Conservation (phyloP, 148 eudicot species). For the Rhododendron vialii region DNA sequence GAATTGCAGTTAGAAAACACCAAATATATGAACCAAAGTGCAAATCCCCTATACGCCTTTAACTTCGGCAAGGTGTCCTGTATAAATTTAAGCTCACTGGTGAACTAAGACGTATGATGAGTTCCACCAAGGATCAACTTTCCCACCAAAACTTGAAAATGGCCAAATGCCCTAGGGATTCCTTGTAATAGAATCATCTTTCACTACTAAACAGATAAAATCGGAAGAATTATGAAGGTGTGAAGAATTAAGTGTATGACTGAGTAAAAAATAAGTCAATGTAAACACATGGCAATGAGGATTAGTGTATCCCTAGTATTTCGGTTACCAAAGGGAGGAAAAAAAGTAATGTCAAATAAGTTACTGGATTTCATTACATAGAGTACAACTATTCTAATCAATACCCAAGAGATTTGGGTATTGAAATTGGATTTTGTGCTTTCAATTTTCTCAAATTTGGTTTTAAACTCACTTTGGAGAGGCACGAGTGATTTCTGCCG, state of each 20-base stretch:
- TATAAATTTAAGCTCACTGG: background rate
- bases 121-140: background rate
- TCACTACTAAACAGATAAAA: background rate
- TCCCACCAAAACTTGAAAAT: background rate
- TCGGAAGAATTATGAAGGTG: background rate
- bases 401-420: constrained; percentile 57
- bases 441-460: constrained; percentile 44
- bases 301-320: background rate
- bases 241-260: background rate
- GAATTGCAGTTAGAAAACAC: background rate
- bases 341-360: background rate
- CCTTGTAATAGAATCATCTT: background rate
- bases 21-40: background rate
- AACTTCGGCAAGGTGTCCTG: background rate
- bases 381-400: constrained; percentile 15
- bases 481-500: constrained; percentile 58
- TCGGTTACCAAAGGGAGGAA: background rate
- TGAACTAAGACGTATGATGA: no score
- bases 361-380: background rate
- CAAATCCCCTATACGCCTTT: background rate
- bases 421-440: constrained; percentile 35
- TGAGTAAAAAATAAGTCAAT: background rate
- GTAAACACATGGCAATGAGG: background rate
- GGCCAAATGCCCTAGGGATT: background rate
- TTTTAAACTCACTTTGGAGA: constrained; percentile 60